Base-by-base conservation (phyloP, 108 stramenopile genomes). In the Fistulifera solaris region DNA sequence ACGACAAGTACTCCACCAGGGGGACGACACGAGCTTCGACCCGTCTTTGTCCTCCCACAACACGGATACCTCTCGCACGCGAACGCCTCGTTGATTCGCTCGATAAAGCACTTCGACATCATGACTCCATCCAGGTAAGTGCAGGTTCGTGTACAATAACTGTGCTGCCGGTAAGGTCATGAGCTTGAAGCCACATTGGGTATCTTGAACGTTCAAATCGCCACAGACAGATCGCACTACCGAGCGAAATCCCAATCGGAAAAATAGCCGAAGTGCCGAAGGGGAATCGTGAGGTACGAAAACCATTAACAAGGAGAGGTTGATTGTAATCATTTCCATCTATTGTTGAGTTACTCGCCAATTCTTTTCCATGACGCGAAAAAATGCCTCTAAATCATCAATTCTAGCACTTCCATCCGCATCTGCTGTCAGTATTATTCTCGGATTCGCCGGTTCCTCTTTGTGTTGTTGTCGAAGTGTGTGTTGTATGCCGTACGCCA, bases 401-500 rank as follows among this genome's bases (percentile, higher is more conserved):
- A 85, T 66, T 27, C 80, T 72, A 0, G 75, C 88, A 68, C 81
- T 83, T 43, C 84, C 88, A 69, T 89, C 88, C 8, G 88, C 84
- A 81, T 89, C 88, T 31, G 78, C 79, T 14, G 81, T 71, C 54
- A 70, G 65, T 54, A 63, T 63, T 40, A 65, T n/a, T 51, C 58
- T 8, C 19, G 40, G 17, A 38, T n/a, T n/a, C n/a, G n/a, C n/a
- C n/a, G n/a, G n/a, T n/a, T n/a, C n/a, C n/a, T n/a, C n/a, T n/a
- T n/a, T n/a, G n/a, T 15, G 40, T 0, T 18, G 23, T 18, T 28
- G 23, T 15, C 22, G 21, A 12, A 39, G 3, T 35, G 73, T 62
- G 43, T 73, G 60, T 18, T 59, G 25, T 40, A 89, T 72, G 11
- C 88, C 88, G 25, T 49, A 31, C 17, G 75, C 67, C 24, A 89